Evolutionary conservation across 495 filamentous ascomycete species (phyloP), one percentile per base, ranked within the genome.

Genomic region (Tuber umbilicatum): DNA sequence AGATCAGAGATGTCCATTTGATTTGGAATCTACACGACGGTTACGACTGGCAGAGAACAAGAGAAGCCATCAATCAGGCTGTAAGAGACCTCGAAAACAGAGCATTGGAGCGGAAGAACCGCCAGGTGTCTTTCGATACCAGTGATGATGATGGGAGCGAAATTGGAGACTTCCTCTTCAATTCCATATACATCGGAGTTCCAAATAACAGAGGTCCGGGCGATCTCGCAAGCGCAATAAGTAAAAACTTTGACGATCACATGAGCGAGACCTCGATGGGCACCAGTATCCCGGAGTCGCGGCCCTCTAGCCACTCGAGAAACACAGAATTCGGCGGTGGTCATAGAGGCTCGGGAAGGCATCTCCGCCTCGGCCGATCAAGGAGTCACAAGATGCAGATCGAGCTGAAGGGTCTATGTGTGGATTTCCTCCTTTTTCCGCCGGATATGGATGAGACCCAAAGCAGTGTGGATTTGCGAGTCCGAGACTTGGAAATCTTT

Each of bases 21-120:
- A 97, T 98, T 76, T 99, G 96, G 96, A 97, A 99, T 82, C 85
- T 99, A 2, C 97, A 93, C 82, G 96, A 99, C 84, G 96, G 96
- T 9, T 99, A 97, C 81, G 96, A 99, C 83, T 99, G 96, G 96
- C 89, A 89, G 78, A 86, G 88, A 41, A 98, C 95, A 0, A 85
- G 94, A 69, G 93, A 97, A 74, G 90, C 90, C 5, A 97, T 97
- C 79, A 89, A 90, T 38, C 90, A 93, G 79, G 94, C 92, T 21
- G 93, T 98, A 9, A 88, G 94, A 74, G 90, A 95, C 42, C 90
- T 98, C 1, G 93, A 98, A 81, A 86, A 85, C 42, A 92, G 90
- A 79, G 94, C 92, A 21, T 88, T 90, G 31, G 92, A 97, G 79
- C 88, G 91, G 39, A 87, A 89, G 60, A 85, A 86, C 37, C 86